Conservation (phyloP, 78 protist genomes). For the Dictyostelium firmibasis region DNA sequence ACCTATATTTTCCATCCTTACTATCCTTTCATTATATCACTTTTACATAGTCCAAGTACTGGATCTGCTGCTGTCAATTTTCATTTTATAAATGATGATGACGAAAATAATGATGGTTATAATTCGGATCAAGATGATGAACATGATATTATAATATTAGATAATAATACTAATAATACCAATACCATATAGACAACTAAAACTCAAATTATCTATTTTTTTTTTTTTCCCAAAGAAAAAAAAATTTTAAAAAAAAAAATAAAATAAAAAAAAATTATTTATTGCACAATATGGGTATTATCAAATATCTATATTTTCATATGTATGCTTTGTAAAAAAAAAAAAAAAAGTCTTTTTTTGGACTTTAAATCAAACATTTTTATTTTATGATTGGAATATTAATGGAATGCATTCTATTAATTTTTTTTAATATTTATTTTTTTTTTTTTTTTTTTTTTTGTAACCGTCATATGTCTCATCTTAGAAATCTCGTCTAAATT, state of each 20-base stretch:
- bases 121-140: neutral
- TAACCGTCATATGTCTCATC: neutral
- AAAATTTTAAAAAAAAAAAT: neutral
- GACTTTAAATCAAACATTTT: no score
- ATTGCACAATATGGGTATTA: neutral
- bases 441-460: neutral
- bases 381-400: no score
- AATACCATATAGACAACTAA: neutral
- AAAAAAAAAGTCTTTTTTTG: neutral
- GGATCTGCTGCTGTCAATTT: conserved; percentile 1
- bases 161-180: neutral
- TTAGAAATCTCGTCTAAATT: neutral
- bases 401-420: neutral
- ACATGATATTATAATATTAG: neutral
- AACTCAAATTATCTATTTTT: neutral
- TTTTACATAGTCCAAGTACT: conserved; percentile 15
- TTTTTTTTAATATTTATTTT: no score
- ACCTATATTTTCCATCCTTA: conserved; percentile 76
- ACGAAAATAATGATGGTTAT: neutral
- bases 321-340: neutral
- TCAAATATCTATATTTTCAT: neutral
- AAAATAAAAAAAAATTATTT: neutral
- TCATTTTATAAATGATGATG: conserved; percentile 6
- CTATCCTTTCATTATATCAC: conserved; percentile 63
- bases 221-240: neutral